Percentiles rank a stretch among this genome's conserved stretches.
Conservation (phyloP, 495 filamentous ascomycete genomes). For the Penicillium silybi region DNA sequence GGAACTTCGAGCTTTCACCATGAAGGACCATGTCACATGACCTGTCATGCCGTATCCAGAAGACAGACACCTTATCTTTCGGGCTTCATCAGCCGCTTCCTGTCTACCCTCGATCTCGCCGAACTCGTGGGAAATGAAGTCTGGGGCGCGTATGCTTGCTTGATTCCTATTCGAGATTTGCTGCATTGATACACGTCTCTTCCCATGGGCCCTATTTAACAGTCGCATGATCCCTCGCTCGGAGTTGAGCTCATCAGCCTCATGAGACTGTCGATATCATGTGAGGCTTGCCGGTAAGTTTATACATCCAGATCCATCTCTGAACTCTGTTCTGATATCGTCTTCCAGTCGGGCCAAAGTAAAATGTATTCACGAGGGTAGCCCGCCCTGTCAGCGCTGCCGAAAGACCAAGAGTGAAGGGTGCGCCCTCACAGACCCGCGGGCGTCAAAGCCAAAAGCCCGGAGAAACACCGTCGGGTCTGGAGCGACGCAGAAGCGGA, state of each 20-base stretch:
- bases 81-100: neutral
- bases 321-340: neutral
- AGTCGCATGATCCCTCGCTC: neutral
- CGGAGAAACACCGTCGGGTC: conserved; percentile 1
- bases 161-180: neutral
- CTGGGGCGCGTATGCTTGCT: neutral
- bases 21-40: conserved; percentile 12
- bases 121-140: neutral
- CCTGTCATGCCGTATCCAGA: neutral
- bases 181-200: neutral
- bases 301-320: neutral
- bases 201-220: neutral
- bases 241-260: neutral
- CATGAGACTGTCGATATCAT: conserved; percentile 44
- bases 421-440: conserved; percentile 36
- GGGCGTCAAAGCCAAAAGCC: conserved; percentile 5
- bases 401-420: conserved; percentile 18
- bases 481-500: conserved; percentile 11
- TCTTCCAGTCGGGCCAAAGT: conserved; percentile 35
- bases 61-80: conserved; percentile 12
- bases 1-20: no score
- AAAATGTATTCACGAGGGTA: conserved; percentile 41
- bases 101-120: neutral
- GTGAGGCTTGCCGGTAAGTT: conserved; percentile 37
- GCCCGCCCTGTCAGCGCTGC: conserved; percentile 38